Evolutionary conservation across 768 basidiomycete genomes (phyloP).

Genomic region (Calocybe gangraenosa): DNA sequence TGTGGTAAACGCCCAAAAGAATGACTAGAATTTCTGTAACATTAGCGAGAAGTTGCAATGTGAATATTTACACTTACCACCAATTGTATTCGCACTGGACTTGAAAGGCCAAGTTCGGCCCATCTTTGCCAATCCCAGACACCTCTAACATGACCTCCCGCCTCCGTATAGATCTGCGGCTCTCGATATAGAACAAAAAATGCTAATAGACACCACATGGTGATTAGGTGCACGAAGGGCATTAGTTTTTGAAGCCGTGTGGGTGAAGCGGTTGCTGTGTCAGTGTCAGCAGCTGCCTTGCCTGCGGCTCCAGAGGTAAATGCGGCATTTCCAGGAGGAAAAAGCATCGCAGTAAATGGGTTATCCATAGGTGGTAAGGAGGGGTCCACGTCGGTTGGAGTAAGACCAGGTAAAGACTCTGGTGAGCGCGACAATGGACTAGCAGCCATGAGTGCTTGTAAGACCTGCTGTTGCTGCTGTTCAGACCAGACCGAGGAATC

Average conservation of each 20-base stretch:
- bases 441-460: conserved; percentile 56
- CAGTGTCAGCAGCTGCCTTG: conserved; percentile 21
- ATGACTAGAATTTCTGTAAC: conserved; percentile 43
- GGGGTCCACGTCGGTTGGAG: conserved; percentile 21
- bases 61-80: conserved; percentile 41
- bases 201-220: conserved; percentile 60
- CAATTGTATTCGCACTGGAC: conserved; percentile 42
- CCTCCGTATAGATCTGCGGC: conserved; percentile 44
- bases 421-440: conserved; percentile 14
- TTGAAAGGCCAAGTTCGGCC: conserved; percentile 47
- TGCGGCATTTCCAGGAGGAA: conserved; percentile 20
- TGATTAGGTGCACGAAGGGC: conserved; percentile 61
- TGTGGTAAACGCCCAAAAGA: conserved; percentile 81
- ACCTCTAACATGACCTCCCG: conserved; percentile 24
- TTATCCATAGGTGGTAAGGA: conserved; percentile 32
- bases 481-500: conserved; percentile 63
- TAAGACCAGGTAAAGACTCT: conserved; percentile 14
- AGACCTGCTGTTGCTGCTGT: conserved; percentile 65
- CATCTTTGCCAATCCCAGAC: conserved; percentile 53
- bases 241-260: conserved; percentile 55
- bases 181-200: conserved; percentile 69
- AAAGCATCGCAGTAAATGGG: conserved; percentile 45
- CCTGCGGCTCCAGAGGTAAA: conserved; percentile 23
- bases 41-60: background rate
- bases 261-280: conserved; percentile 19